Evolutionary conservation across 352 stramenopile species (phyloP).

Genomic region (Phytopythium litorale): DNA sequence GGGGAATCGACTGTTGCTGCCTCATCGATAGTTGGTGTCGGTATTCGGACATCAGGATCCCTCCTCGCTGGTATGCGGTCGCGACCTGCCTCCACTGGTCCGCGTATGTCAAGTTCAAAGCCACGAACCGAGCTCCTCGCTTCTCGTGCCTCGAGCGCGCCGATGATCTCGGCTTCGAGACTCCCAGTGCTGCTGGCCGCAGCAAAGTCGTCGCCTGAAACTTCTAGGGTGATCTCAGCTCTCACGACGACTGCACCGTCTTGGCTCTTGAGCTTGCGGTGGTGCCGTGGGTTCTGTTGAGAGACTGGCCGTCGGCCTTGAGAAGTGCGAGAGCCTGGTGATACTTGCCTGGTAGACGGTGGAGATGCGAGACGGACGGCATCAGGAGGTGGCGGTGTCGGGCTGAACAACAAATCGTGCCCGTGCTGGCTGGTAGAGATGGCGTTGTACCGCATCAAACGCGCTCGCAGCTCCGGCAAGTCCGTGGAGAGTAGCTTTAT

Average conservation of each 20-base stretch:
- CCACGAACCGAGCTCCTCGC: not conserved
- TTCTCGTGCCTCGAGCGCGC: constrained; percentile 14
- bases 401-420: not conserved
- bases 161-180: constrained; percentile 27
- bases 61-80: not conserved
- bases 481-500: constrained; percentile 39
- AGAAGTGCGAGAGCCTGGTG: not conserved
- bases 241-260: too few relatives aligned
- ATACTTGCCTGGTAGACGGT: not conserved
- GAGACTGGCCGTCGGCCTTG: not conserved
- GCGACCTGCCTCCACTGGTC: not conserved
- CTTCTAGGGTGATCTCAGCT: not conserved
- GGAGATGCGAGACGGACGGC: not conserved
- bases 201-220: constrained; percentile 3
- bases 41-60: not conserved
- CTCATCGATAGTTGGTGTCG: not conserved
- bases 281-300: not conserved
- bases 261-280: constrained; percentile 1
- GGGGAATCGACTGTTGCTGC: not conserved
- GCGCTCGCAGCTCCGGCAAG: constrained; percentile 27
- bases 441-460: not conserved
- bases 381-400: not conserved
- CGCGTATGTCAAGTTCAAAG: not conserved
- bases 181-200: constrained; percentile 20
- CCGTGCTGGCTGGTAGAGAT: not conserved